These are phyloP conservation scores for Eleusine indica DNA, from an alignment of 176 grass and related monocot species.

Conservation along the genomic window DNA sequence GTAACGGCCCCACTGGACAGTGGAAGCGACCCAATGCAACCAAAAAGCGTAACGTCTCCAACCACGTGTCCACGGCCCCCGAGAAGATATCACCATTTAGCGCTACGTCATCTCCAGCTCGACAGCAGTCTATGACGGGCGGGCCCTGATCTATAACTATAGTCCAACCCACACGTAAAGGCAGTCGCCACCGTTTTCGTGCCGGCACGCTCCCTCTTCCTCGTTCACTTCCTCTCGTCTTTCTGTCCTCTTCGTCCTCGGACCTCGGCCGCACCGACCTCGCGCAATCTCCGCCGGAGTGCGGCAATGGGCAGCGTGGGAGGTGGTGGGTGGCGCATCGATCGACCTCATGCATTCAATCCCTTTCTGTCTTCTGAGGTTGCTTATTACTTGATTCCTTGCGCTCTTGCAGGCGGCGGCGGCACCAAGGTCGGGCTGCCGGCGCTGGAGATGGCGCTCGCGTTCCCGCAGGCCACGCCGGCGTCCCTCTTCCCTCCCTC, in stretches of 20 bases:
- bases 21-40: too few species aligned
- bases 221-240: not conserved
- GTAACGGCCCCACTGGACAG: too few species aligned
- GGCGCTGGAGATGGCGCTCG: slow-evolving; percentile 53
- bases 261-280: not conserved
- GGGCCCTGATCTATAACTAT: not conserved
- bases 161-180: not conserved
- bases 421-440: slow-evolving; percentile 57
- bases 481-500: slow-evolving; percentile 66
- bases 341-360: not conserved
- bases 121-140: not conserved
- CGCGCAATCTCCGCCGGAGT: not conserved
- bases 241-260: not conserved
- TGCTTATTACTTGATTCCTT: not conserved
- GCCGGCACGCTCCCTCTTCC: not conserved
- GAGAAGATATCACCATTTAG: too few species aligned
- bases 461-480: slow-evolving; percentile 74
- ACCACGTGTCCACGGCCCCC: too few species aligned
- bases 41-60: too few species aligned
- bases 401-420: slow-evolving; percentile 6
- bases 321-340: slow-evolving; percentile 25
- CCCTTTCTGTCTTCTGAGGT: too few species aligned
- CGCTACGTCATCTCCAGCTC: not conserved
- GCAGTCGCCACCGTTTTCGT: not conserved
- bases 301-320: slow-evolving; percentile 26